Evolutionary conservation across 2,329 filamentous ascomycete genomes (phyloP), one percentile per base, ranked within the genome.

Genomic region (Colletotrichum navitas): DNA sequence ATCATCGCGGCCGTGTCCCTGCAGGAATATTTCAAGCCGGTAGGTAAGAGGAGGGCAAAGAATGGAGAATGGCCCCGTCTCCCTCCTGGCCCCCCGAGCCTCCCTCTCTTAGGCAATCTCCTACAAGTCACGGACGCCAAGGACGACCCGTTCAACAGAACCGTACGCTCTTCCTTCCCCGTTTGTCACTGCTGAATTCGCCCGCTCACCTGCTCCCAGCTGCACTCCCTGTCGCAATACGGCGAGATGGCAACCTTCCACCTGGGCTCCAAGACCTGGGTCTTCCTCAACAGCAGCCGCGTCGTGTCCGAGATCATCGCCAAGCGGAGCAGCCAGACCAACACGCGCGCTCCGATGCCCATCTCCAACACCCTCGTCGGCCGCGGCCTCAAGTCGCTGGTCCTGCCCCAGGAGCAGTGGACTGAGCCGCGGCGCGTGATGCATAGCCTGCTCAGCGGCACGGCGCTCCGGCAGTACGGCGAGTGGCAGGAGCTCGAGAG

Each of bases 251-350:
- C 75, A 34, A 78, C 77, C 1, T 39, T 78, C 24, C 73, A 75
- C 58, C 70, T 80, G 45, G 78, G 78, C 12, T 73, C 77, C 36
- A 82, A 81, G 66, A 84, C 81, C 1, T 84, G 81, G 81, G 76
- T 85, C 24, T 75, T 85, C 21, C 78, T 85, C 7, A 85, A 85
- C 73, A 79, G 73, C 18, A 73, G 78, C 34, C 80, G 83, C 8
- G 81, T 83, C 2, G 79, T 82, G 32, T 75, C 52, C 11, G 78
- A 80, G 58, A 77, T 84, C 45, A 82, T 84, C 43, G 79, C 78
- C 52, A 81, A 81, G 63, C 76, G 79, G 7, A 79, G 79, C 18
- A 76, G 65, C 24, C 63, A 79, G 7, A 83, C 81, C 3, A 80
- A 81, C 61, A 79, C 82, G 10, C 59, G 45, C 21, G 26, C 32